Base-by-base conservation (phyloP, 129 eudicot species). In the Lactuca saligna region DNA sequence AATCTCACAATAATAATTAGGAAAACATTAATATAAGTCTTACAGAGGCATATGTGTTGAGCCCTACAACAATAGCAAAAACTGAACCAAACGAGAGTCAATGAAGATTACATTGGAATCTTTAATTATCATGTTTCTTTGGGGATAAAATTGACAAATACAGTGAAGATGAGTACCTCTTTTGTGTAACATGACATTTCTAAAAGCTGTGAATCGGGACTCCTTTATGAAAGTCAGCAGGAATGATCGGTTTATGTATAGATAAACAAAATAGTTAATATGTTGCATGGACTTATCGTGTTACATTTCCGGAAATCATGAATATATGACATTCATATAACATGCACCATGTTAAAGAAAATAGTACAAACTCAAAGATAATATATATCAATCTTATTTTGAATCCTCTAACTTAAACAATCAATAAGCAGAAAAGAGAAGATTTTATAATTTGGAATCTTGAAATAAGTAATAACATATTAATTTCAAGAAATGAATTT, bases 31-130 rank as follows among this genome's bases (percentile, higher is more conserved):
- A 20, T 20, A 20, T 20, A 20, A 20, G 25, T 72, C 99, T 90
- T 90, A 94, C 99, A 68, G 97, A 90, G 65, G 97, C 97, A 39
- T 74, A 94, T 51, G 91, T 87, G 87, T 96, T 94, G 81, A 83
- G 97, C 75, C 99, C 99, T 29, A 85, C 97, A 3, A 97, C 99
- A 66, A 90, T 73, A 69, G 89, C 94, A 74, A 94, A 62, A 58
- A 94, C 95, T 49, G 50, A 54, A 51, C 38, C 34, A 51, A 44
- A 71, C 9, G 37, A 66, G 6, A 4, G 57, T 63, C 53, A 20
- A 66, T 29, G 25, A 20, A 20, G 25, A 20, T 51, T 32, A 51
- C 16, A 54, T 8, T 42, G 16, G 60, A 6, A 37, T 67, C 54
- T 49, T 75, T 29, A 29, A 38, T 68, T 8, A 44, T 12, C 56